Percentiles rank a stretch among this genome's conserved stretches.
phyloP scores from a whole-genome alignment of 2,329 filamentous ascomycete species.

The Furcasterigmium sp. region DNA sequence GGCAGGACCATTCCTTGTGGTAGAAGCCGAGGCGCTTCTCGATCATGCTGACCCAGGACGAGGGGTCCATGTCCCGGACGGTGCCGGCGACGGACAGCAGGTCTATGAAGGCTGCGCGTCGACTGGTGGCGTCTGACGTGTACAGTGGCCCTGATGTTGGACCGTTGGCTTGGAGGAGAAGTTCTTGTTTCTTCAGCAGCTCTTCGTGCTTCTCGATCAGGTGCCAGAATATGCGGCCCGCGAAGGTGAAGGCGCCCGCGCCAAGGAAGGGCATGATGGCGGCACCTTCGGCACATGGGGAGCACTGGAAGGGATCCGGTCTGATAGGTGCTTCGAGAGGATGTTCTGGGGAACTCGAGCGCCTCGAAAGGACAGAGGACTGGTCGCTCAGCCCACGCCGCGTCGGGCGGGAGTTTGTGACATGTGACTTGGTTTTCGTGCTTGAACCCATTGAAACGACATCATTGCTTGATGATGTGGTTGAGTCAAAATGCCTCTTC shows the following conservation, averaged over 20 bases:
- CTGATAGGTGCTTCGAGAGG: slow-evolving; percentile 13
- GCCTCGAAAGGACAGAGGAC: too few relatives aligned
- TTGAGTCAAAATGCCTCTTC: too few relatives aligned
- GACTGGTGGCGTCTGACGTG: too few relatives aligned
- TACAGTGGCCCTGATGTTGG: too few relatives aligned
- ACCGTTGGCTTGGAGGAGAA: slow-evolving; percentile 1
- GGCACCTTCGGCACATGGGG: slow-evolving; percentile 12
- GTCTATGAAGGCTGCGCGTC: too few relatives aligned
- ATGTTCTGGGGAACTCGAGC: not conserved
- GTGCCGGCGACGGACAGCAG: slow-evolving; percentile 14
- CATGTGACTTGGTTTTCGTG: too few relatives aligned
- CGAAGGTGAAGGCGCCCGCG: slow-evolving; percentile 16
- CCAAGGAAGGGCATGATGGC: slow-evolving; percentile 19
- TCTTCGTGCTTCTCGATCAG: slow-evolving; percentile 16
- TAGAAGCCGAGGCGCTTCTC: slow-evolving; percentile 16
- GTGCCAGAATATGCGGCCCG: slow-evolving; percentile 19
- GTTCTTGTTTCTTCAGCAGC: slow-evolving; percentile 10
- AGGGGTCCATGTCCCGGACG: slow-evolving; percentile 8
- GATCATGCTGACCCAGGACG: slow-evolving; percentile 12
- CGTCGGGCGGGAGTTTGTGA: too few relatives aligned
- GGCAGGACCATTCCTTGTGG: too few relatives aligned
- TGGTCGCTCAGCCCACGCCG: too few relatives aligned
- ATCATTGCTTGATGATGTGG: too few relatives aligned
- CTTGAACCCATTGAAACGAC: too few relatives aligned
- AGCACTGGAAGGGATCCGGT: slow-evolving; percentile 13